These are phyloP conservation scores for Cyphellophora europaea DNA, from an alignment of 2,329 filamentous ascomycete species.

Conservation along the genomic window DNA sequence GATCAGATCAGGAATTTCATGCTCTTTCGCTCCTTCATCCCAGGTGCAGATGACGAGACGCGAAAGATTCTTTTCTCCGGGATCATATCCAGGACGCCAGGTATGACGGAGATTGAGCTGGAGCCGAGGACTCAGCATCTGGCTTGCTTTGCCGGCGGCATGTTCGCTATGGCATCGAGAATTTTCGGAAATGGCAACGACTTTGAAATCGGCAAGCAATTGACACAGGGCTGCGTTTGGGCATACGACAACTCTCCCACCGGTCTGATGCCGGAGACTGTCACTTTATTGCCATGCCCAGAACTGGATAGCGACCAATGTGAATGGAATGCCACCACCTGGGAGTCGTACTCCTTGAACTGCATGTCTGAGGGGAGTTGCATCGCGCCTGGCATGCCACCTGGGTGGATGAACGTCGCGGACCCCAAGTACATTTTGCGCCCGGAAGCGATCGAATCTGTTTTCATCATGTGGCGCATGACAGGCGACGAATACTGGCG, in stretches of 20 bases:
- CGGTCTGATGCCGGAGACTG: conserved; percentile 51
- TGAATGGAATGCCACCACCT: conserved; percentile 43
- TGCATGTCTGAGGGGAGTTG: background rate
- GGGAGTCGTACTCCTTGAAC: conserved; percentile 26
- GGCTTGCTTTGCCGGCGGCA: conserved; percentile 46
- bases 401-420: conserved; percentile 28
- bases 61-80: conserved; percentile 29
- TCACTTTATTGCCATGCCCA: conserved; percentile 36
- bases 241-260: conserved; percentile 37
- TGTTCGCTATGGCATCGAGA: conserved; percentile 44
- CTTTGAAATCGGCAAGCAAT: conserved; percentile 37
- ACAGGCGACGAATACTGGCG: conserved; percentile 58
- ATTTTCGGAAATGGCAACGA: conserved; percentile 42
- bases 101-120: conserved; percentile 60
- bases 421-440: conserved; percentile 31
- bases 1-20: conserved; percentile 62
- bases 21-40: conserved; percentile 67
- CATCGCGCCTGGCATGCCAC: conserved; percentile 27
- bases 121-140: conserved; percentile 41
- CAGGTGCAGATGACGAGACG: conserved; percentile 27
- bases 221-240: conserved; percentile 49
- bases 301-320: conserved; percentile 26
- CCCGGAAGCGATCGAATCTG: conserved; percentile 71
- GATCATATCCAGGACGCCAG: conserved; percentile 50
- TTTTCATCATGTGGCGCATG: conserved; percentile 69